Base-by-base conservation (phyloP, 352 stramenopile species). In the Globisporangium spiculum region DNA sequence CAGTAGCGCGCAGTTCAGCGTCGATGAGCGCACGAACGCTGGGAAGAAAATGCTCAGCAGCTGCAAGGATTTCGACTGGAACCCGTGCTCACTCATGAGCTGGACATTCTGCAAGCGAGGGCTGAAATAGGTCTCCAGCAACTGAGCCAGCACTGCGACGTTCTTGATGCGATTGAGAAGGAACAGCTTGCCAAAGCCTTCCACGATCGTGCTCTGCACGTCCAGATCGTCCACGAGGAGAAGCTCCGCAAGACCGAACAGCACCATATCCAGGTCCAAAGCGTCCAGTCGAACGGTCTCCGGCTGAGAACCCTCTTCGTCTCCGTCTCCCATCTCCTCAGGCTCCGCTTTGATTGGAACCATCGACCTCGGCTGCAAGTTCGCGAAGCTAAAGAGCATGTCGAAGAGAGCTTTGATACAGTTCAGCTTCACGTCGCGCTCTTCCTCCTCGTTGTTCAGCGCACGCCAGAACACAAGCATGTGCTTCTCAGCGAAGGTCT, bases 401-500 rank as follows among this genome's bases (percentile, higher is more conserved):
- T 93, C 85, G 50, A 91, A 75, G 54, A 92, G 86, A 16, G 83
- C 77, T 56, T 85, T 78, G 27, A 92, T 83, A 59, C 86, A 92
- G n/a, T 78, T 91, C 62, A 90, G 74, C 69, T 92, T 91, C 32
- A 92, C 79, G 26, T 92, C 84, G 9, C 71, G 79, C 67, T 94
- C 86, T 78, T 94, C 86, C 36, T 93, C 79, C 9, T 84, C 78
- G 50, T 90, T 90, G 72, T 90, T 92, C 54, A 94, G 74, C 1
- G 84, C 86, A 44, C 79, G 79, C 86, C 84, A 94, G 65, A 94
- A 94, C 3, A 92, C 79, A 55, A 92, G 77, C 66, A 92, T 72
- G 62, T 94, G 86, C 1, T 79, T 73, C 53, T 90, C 81, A 0
- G 86, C 84, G 5, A 92, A 77, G 32, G 80, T 73, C 54, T 89